Conservation (phyloP, 352 stramenopile genomes). For the Aphanomyces astaci region DNA sequence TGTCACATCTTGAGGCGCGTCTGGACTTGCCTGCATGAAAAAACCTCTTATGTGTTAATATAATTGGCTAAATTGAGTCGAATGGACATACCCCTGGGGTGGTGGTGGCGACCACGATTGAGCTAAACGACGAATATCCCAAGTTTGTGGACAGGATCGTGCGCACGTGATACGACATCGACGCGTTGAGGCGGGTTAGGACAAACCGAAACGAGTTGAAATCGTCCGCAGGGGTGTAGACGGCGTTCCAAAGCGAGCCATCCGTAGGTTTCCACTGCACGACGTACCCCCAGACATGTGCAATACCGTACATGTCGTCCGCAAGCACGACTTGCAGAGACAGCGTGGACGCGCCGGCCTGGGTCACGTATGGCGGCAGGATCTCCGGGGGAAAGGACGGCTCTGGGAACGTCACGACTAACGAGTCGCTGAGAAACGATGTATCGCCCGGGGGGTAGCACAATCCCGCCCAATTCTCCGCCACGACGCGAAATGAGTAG, state of each 20-base stretch:
- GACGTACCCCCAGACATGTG: background rate
- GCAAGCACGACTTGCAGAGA: conserved; percentile 3
- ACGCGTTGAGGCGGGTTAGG: background rate
- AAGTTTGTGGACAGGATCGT: background rate
- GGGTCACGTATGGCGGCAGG: background rate
- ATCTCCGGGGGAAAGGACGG: background rate
- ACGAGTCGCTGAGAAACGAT: background rate
- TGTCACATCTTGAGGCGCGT: background rate
- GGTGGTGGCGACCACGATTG: background rate
- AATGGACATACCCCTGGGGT: background rate
- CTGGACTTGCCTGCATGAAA: background rate
- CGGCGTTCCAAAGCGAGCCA: background rate
- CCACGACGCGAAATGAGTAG: conserved; percentile 5
- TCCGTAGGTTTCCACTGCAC: background rate
- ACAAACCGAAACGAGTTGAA: background rate
- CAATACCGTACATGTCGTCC: conserved; percentile 5
- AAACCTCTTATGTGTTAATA: too few species aligned
- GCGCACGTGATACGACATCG: background rate
- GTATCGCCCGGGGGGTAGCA: background rate
- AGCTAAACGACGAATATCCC: background rate
- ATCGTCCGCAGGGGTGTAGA: background rate
- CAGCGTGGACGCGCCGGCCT: background rate
- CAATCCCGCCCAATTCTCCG: background rate
- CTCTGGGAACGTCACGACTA: background rate
- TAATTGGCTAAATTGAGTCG: too few species aligned